Evolutionary conservation across 176 grass and related monocot genomes (phyloP).

Genomic region (Dendrocalamus sinicus): DNA sequence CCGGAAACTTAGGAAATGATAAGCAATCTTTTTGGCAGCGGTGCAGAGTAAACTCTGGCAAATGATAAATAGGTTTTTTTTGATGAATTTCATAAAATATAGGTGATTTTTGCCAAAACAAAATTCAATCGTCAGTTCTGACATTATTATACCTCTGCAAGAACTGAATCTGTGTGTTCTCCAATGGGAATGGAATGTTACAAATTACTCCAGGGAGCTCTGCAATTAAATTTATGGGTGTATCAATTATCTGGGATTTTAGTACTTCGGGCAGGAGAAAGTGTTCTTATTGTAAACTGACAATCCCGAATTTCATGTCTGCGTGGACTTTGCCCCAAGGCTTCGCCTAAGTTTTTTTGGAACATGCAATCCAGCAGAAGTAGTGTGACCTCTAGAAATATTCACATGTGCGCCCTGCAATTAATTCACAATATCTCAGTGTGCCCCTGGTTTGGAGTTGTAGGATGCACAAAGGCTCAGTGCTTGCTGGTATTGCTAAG

Average conservation of each 20-base stretch:
- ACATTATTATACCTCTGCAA: background rate
- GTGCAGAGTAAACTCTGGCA: background rate
- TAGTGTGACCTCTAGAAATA: background rate
- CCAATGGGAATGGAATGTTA: background rate
- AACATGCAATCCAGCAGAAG: background rate
- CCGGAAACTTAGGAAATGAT: background rate
- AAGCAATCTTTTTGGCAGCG: background rate
- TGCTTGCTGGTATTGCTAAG: conserved; percentile 24
- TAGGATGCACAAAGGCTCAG: background rate
- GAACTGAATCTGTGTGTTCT: conserved; percentile 1
- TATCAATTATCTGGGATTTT: background rate
- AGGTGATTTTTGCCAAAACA: background rate
- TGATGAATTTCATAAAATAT: background rate
- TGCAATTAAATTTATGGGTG: background rate
- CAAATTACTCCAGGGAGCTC: background rate
- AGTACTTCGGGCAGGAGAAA: background rate
- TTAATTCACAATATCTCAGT: conserved; percentile 7
- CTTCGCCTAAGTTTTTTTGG: background rate
- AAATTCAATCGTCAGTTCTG: background rate
- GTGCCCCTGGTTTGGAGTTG: background rate
- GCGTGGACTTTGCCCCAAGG: background rate
- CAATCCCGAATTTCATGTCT: background rate
- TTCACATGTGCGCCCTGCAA: background rate
- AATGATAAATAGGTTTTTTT: background rate
- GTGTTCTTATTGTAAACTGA: background rate